Conservation (phyloP, 139 green algal genomes). For the Chlamydomonas sp. region DNA sequence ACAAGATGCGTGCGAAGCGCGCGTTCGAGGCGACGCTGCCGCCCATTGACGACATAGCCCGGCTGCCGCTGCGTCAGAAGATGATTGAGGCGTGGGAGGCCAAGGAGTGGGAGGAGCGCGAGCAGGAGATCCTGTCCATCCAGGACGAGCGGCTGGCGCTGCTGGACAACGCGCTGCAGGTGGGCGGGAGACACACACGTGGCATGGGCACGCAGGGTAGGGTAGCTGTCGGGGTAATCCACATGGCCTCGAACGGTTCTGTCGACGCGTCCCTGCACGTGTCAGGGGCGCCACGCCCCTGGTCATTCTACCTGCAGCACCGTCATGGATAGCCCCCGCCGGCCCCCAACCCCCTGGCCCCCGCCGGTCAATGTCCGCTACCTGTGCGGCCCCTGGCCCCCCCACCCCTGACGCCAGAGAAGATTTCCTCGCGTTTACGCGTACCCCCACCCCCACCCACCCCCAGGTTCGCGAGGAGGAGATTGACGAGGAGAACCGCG, state of each 20-base stretch:
- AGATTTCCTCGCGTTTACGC: too few relatives aligned
- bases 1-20: conserved; percentile 81
- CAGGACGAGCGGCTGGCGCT: conserved; percentile 77
- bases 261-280: too few relatives aligned
- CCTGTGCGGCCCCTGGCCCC: too few relatives aligned
- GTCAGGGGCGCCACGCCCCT: too few relatives aligned
- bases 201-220: not conserved
- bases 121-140: conserved; percentile 71
- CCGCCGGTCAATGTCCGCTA: too few relatives aligned
- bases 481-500: conserved; percentile 55
- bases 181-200: conserved; percentile 5
- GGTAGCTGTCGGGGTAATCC: not conserved
- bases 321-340: too few relatives aligned
- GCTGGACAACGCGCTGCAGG: conserved; percentile 63
- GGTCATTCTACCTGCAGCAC: too few relatives aligned
- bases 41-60: conserved; percentile 63
- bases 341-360: too few relatives aligned
- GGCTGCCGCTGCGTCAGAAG: conserved; percentile 73
- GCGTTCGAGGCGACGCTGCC: conserved; percentile 83
- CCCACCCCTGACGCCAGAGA: too few relatives aligned
- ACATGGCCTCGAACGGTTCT: too few relatives aligned
- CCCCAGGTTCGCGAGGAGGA: conserved; percentile 68
- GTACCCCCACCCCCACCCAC: too few relatives aligned
- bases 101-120: conserved; percentile 79
- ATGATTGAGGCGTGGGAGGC: conserved; percentile 87